These are phyloP conservation scores for Cyberlindnera mycetangii DNA, from an alignment of 805 yeast genomes.

Conservation along the genomic window DNA sequence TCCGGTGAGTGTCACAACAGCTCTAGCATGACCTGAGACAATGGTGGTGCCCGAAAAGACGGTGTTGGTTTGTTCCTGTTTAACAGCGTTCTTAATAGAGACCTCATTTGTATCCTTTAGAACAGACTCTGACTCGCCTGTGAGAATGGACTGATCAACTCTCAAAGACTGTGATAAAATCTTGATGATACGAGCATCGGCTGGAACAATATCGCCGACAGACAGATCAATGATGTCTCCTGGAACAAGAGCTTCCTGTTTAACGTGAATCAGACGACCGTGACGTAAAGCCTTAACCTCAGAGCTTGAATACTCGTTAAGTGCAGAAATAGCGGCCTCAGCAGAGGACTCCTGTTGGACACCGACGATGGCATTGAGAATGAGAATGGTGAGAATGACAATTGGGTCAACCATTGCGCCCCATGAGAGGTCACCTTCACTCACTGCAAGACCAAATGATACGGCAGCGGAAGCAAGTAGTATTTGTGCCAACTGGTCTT, in stretches of 20 bases:
- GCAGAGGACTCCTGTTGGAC: slow-evolving; percentile 50
- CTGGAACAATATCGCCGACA: slow-evolving; percentile 45
- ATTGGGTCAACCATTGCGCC: slow-evolving; percentile 34
- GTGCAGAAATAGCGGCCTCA: slow-evolving; percentile 48
- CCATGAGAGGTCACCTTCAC: slow-evolving; percentile 32
- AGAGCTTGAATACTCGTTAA: slow-evolving; percentile 44
- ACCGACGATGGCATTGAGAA: slow-evolving; percentile 46
- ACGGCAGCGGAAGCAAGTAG: slow-evolving; percentile 33
- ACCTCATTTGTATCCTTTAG: slow-evolving; percentile 30
- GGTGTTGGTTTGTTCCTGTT: slow-evolving; percentile 38
- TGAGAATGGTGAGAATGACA: slow-evolving; percentile 44
- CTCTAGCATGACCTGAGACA: slow-evolving; percentile 41
- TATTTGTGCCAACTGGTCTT: slow-evolving; percentile 35
- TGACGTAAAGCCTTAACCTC: slow-evolving; percentile 44
- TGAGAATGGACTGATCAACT: slow-evolving; percentile 45
- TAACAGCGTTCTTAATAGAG: slow-evolving; percentile 33
- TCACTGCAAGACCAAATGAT: slow-evolving; percentile 32
- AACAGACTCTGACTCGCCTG: slow-evolving; percentile 46
- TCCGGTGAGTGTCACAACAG: slow-evolving; percentile 46
- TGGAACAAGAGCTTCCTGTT: slow-evolving; percentile 41
- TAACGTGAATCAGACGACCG: slow-evolving; percentile 40
- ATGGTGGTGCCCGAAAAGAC: slow-evolving; percentile 48
- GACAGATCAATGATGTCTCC: slow-evolving; percentile 42
- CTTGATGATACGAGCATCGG: slow-evolving; percentile 43
- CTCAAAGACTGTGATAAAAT: slow-evolving; percentile 37